Percentiles rank a stretch among this genome's conserved stretches.
Conservation (phyloP, 2,329 filamentous ascomycete species). For the Didymella sp. region DNA sequence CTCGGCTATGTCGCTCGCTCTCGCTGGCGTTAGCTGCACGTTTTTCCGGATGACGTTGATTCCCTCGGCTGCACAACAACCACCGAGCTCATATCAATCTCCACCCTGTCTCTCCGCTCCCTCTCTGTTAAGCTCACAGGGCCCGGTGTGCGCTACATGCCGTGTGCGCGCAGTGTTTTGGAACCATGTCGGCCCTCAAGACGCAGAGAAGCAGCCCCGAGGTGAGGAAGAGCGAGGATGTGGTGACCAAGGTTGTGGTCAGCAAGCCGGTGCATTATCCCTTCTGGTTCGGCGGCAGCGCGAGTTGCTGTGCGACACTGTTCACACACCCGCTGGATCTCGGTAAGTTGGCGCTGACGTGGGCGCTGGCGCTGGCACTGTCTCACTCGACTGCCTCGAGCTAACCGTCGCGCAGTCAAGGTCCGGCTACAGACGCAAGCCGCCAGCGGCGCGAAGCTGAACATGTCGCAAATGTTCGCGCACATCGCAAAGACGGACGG, state of each 20-base stretch:
- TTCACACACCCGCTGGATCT: constrained; percentile 95
- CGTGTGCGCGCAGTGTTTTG: constrained; percentile 21
- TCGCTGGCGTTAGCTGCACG: constrained; percentile 23
- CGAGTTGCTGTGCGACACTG: constrained; percentile 87
- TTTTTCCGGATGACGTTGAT: constrained; percentile 38
- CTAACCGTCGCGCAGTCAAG: constrained; percentile 51
- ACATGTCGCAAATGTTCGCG: constrained; percentile 84
- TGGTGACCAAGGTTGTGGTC: constrained; percentile 52
- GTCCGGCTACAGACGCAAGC: constrained; percentile 85
- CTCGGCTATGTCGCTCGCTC: constrained; percentile 18
- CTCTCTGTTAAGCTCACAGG: constrained; percentile 18
- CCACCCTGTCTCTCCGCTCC: constrained; percentile 1
- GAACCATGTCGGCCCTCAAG: constrained; percentile 51
- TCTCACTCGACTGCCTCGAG: background rate
- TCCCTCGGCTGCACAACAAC: constrained; percentile 33
- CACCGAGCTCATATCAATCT: constrained; percentile 21
- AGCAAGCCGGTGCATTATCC: constrained; percentile 56
- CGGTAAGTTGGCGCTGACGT: constrained; percentile 70
- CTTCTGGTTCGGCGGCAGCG: constrained; percentile 92
- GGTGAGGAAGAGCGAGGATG: constrained; percentile 52
- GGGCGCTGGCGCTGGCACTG: too few relatives aligned
- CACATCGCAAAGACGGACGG: constrained; percentile 82
- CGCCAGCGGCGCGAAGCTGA: constrained; percentile 70
- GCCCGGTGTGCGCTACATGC: constrained; percentile 39
- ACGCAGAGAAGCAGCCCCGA: constrained; percentile 43